Conservation (phyloP, 345 rosid species). For the Passiflora organensis region DNA sequence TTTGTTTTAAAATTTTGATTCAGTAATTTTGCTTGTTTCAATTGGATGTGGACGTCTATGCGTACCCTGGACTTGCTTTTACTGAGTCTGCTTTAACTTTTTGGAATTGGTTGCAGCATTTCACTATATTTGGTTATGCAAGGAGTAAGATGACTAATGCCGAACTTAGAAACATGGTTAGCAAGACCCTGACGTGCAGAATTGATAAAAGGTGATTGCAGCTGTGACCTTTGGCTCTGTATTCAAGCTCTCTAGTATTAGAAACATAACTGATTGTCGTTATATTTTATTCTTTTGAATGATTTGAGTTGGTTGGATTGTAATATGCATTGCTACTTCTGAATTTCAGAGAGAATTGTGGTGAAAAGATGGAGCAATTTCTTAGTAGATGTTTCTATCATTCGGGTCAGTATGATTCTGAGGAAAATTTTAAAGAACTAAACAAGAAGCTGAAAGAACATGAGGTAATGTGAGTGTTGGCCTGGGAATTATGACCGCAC, state of each 20-base stretch:
- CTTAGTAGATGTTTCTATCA: slow-evolving; percentile 94
- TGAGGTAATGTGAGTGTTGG: slow-evolving; percentile 90
- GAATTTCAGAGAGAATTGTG: slow-evolving; percentile 74
- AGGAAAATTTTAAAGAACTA: slow-evolving; percentile 62
- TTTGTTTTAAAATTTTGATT: too few species aligned
- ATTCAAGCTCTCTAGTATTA: background rate
- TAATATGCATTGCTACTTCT: slow-evolving; percentile 19
- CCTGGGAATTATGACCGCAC: too few species aligned
- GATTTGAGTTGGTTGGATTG: background rate
- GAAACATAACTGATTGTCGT: background rate
- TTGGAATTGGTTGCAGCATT: slow-evolving; percentile 60
- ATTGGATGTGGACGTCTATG: slow-evolving; percentile 15
- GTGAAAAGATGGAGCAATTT: slow-evolving; percentile 90
- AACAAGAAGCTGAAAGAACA: slow-evolving; percentile 78
- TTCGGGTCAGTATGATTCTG: slow-evolving; percentile 93
- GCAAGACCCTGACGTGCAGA: slow-evolving; percentile 94
- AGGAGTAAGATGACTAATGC: slow-evolving; percentile 96
- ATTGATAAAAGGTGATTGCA: slow-evolving; percentile 77
- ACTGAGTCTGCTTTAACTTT: background rate
- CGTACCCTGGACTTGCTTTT: too few species aligned
- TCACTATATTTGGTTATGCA: slow-evolving; percentile 87
- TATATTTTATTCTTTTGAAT: background rate
- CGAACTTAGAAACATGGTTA: slow-evolving; percentile 88
- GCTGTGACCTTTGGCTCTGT: slow-evolving; percentile 1
- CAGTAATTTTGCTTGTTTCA: background rate